Conservation (phyloP, 306 rosid species). For the Mucuna pruriens region DNA sequence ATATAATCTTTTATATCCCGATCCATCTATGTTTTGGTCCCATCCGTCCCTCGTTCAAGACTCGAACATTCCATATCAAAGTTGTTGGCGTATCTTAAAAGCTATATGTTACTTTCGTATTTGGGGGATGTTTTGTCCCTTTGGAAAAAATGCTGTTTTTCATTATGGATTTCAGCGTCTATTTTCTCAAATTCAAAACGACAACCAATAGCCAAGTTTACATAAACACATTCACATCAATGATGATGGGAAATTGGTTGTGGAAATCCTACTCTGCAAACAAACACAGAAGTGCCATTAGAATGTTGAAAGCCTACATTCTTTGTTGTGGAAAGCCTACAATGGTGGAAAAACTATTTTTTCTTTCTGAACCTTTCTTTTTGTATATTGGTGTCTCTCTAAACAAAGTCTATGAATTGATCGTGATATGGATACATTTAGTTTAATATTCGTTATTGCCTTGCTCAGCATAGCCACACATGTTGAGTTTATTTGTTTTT, state of each 20-base stretch:
- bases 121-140: neutral
- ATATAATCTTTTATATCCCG: neutral
- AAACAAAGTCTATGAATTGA: neutral
- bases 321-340: neutral
- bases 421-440: neutral
- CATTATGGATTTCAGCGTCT: neutral
- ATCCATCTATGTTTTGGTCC: neutral
- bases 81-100: neutral
- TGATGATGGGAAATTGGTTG: slow-evolving; percentile 1
- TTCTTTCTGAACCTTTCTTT: neutral
- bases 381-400: neutral
- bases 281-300: slow-evolving; percentile 37
- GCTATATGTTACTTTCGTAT: neutral
- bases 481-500: no score
- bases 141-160: neutral
- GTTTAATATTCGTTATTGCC: no score
- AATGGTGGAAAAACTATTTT: slow-evolving; percentile 41
- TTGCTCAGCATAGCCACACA: no score
- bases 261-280: slow-evolving; percentile 53
- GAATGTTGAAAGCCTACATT: neutral
- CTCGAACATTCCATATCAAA: neutral
- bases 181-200: neutral
- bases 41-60: neutral
- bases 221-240: neutral
- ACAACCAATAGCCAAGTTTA: neutral